Base-by-base conservation (phyloP, 176 grass and related monocot genomes). In the Carex cristatella region DNA sequence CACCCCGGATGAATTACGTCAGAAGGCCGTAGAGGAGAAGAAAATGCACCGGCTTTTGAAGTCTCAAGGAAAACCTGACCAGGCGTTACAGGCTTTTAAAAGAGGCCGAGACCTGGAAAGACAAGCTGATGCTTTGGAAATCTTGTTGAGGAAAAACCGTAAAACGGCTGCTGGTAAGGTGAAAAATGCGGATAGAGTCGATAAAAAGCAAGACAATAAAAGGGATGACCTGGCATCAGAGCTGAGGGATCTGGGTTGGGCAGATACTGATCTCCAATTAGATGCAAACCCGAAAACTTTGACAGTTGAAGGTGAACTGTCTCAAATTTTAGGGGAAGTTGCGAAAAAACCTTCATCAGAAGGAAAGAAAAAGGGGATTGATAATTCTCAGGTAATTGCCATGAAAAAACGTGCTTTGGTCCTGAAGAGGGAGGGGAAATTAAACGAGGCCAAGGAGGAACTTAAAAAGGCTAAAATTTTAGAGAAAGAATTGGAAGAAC, bases 401-500 rank as follows among this genome's bases (percentile, higher is more conserved):
- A 77, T 93, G 42, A 98, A 98, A 89, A 98, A 90, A 64, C 90
- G 87, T 83, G 95, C 95, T 62, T 89, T 93, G 79, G 51, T 90
- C 83, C 83, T 94, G 70, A 98, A 98, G 85, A 71, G 89, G 69
- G 89, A 94, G 86, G 95, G 95, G n/a, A 94, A 87, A 86, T 84
- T 98, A 87, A 53, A 85, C 1, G 95, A 98, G 90, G 93, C 95
- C 62, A 98, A 98, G 86, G 95, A 98, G 89, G 95, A 98, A 79
- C 88, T 98, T 64, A 98, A 98, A 83, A 94, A 89, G 69, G 95
- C 95, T 80, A 98, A 98, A 89, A 90, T 98, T 88, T 85, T 98
- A 86, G 93, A 98, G 85, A 98, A 88, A 73, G 88, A 93, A 92
- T 69, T 94, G 64, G 95, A 98, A 87, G 95, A 98, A 65, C 91